phyloP scores from a whole-genome alignment of 352 stramenopile genomes.

The Bremia lactucae region DNA sequence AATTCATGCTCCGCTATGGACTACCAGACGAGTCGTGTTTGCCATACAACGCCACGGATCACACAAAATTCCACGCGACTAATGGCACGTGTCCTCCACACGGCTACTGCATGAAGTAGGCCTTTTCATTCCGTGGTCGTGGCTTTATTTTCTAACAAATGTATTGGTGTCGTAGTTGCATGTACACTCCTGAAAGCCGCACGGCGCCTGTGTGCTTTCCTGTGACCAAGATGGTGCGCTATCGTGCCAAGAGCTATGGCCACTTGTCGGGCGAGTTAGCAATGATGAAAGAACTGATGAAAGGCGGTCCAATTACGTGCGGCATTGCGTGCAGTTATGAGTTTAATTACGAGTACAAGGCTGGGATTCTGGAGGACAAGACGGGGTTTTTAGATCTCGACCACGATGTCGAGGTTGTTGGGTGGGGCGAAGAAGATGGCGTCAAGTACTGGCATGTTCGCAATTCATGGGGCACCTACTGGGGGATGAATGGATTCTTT shows the following conservation, averaged over 20 bases:
- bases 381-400: slow-evolving; percentile 79
- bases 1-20: slow-evolving; percentile 68
- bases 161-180: slow-evolving; percentile 38
- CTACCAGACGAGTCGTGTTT: slow-evolving; percentile 72
- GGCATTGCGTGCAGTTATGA: slow-evolving; percentile 86
- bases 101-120: slow-evolving; percentile 81
- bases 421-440: slow-evolving; percentile 88
- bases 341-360: slow-evolving; percentile 87
- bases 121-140: slow-evolving; percentile 1
- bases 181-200: slow-evolving; percentile 57
- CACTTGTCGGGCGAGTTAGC: slow-evolving; percentile 56
- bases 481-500: slow-evolving; percentile 95
- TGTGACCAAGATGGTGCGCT: slow-evolving; percentile 70
- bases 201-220: slow-evolving; percentile 43
- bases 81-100: slow-evolving; percentile 65
- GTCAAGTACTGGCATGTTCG: slow-evolving; percentile 95
- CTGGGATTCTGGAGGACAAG: slow-evolving; percentile 87
- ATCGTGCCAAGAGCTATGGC: slow-evolving; percentile 62
- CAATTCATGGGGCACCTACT: slow-evolving; percentile 91
- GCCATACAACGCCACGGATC: slow-evolving; percentile 75
- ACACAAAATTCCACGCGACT: slow-evolving; percentile 53
- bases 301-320: slow-evolving; percentile 86
- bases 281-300: slow-evolving; percentile 77
- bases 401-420: slow-evolving; percentile 77
- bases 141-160: background rate